Evolutionary conservation across 1,139 yeast genomes (phyloP).

Genomic region (Zhuliangozyma blackwelliae): DNA sequence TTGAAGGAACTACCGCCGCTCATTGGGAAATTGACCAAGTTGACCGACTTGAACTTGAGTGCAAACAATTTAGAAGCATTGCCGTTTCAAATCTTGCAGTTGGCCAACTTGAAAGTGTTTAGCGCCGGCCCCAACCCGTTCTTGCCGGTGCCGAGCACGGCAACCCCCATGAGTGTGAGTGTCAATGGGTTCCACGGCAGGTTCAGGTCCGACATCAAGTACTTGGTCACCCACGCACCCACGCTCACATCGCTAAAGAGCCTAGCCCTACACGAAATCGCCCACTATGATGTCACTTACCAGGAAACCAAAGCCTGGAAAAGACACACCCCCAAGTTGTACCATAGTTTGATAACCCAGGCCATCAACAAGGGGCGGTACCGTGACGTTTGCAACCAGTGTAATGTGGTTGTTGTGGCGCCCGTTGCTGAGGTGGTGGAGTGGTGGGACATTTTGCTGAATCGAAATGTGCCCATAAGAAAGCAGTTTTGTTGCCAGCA

Average conservation of each 20-base stretch:
- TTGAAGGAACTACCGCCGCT: constrained; percentile 31
- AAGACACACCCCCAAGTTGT: constrained; percentile 30
- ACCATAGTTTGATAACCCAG: constrained; percentile 29
- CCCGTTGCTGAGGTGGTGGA: constrained; percentile 41
- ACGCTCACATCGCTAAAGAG: constrained; percentile 23
- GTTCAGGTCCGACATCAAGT: constrained; percentile 23
- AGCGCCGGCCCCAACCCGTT: constrained; percentile 46
- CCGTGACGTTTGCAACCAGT: constrained; percentile 34
- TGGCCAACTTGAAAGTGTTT: constrained; percentile 27
- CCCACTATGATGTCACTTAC: constrained; percentile 41
- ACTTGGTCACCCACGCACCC: constrained; percentile 15
- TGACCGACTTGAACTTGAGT: constrained; percentile 39
- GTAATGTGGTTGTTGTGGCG: constrained; percentile 33
- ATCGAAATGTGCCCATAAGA: constrained; percentile 34
- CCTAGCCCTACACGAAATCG: constrained; percentile 32
- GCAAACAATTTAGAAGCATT: constrained; percentile 32
- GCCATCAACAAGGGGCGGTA: constrained; percentile 41
- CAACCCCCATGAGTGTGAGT: constrained; percentile 16
- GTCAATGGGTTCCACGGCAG: constrained; percentile 9
- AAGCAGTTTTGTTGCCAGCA: constrained; percentile 38
- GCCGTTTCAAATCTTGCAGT: constrained; percentile 33
- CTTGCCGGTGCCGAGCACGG: constrained; percentile 25
- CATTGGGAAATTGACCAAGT: constrained; percentile 26
- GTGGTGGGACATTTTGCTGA: constrained; percentile 46
- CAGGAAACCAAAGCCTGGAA: constrained; percentile 45